Evolutionary conservation across 441 rosid species (phyloP).

Genomic region (Manihot esculenta): DNA sequence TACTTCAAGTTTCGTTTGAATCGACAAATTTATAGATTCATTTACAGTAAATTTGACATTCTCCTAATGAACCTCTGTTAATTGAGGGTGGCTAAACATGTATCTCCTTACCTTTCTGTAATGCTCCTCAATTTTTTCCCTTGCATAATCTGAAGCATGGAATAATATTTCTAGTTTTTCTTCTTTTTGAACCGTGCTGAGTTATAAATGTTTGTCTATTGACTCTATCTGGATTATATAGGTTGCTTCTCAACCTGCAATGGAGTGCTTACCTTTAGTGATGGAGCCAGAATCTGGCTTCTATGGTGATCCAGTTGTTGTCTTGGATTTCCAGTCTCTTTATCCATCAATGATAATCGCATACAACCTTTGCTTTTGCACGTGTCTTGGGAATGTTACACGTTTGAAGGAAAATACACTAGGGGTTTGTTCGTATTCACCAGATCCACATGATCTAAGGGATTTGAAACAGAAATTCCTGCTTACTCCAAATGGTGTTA

Average conservation of each 20-base stretch:
- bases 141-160: constrained; percentile 2
- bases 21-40: background rate
- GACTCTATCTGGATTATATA: constrained; percentile 30
- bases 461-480: constrained; percentile 61
- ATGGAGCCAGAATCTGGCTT: constrained; percentile 99
- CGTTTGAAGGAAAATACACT: constrained; percentile 65
- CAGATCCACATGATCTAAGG: constrained; percentile 51
- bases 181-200: constrained; percentile 1
- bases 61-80: background rate
- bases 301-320: constrained; percentile 91
- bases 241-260: constrained; percentile 99
- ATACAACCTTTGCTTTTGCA: constrained; percentile 93
- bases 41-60: background rate
- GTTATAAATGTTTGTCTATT: constrained; percentile 14
- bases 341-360: constrained; percentile 99
- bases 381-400: constrained; percentile 85
- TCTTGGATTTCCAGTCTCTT: constrained; percentile 98
- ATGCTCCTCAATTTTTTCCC: background rate
- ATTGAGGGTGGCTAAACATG: background rate
- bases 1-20: constrained; percentile 1
- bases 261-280: constrained; percentile 98
- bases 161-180: background rate
- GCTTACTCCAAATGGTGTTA: constrained; percentile 78
- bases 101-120: background rate
- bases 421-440: constrained; percentile 78